phyloP scores from a whole-genome alignment of 352 stramenopile species.

The Thalassiosira ordinaria region DNA sequence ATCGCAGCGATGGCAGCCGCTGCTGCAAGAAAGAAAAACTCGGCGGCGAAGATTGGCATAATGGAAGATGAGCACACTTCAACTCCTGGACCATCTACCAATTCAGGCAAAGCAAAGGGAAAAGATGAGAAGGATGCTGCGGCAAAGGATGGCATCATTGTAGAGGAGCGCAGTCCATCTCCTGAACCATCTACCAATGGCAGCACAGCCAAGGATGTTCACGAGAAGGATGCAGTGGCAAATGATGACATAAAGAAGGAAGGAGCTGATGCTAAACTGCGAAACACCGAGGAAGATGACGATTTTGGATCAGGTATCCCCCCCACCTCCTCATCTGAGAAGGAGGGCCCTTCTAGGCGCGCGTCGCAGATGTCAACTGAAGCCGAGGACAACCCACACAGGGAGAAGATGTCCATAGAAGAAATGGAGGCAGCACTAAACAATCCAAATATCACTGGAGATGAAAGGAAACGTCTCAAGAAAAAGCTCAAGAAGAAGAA shows the following conservation, averaged over 20 bases:
- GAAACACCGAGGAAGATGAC: too few species aligned
- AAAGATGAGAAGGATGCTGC: too few species aligned
- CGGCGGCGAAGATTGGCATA: too few species aligned
- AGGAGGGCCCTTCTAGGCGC: background rate
- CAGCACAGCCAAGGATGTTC: background rate
- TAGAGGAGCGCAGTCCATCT: background rate
- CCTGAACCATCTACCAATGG: background rate
- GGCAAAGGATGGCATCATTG: background rate
- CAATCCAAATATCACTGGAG: background rate
- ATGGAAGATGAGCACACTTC: too few species aligned
- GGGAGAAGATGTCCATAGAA: background rate
- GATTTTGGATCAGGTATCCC: too few species aligned
- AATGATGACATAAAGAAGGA: too few species aligned
- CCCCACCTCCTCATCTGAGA: too few species aligned
- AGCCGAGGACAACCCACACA: too few species aligned
- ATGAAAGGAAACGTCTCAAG: background rate
- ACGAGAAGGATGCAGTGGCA: too few species aligned
- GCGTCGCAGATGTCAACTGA: background rate
- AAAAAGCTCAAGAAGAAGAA: constrained; percentile 1
- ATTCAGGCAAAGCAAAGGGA: too few species aligned
- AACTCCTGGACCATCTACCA: too few species aligned
- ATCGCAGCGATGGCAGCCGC: constrained; percentile 53
- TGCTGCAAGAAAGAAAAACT: constrained; percentile 43
- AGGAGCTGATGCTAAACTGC: too few species aligned
- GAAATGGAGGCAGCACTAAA: background rate